Evolutionary conservation across 108 stramenopile genomes (phyloP).

Genomic region (Bacterosira constricta): DNA sequence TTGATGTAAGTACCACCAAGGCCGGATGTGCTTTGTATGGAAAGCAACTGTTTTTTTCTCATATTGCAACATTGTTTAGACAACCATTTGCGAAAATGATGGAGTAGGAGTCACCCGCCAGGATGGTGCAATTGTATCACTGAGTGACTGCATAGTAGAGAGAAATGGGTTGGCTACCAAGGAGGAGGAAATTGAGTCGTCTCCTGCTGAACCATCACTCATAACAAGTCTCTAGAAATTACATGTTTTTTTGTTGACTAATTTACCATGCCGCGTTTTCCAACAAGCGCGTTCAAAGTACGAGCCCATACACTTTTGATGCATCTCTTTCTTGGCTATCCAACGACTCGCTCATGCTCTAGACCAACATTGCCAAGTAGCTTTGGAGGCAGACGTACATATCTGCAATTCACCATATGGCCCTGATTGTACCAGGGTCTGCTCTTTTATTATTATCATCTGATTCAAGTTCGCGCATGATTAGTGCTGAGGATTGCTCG

Average conservation of each 20-base stretch:
- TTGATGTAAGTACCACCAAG: slow-evolving; percentile 33
- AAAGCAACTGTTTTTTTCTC: not conserved
- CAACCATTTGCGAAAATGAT: slow-evolving; percentile 12
- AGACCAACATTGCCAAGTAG: too few species aligned
- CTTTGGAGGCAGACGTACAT: too few species aligned
- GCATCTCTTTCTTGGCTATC: too few species aligned
- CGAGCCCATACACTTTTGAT: too few species aligned
- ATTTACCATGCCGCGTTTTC: too few species aligned
- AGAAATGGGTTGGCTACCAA: slow-evolving; percentile 15
- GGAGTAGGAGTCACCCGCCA: slow-evolving; percentile 14
- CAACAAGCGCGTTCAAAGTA: too few species aligned
- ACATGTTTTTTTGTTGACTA: not conserved
- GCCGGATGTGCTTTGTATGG: not conserved
- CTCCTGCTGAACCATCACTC: not conserved
- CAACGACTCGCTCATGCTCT: too few species aligned
- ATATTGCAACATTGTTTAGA: not conserved
- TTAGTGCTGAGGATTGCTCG: too few species aligned
- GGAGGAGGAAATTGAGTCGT: not conserved
- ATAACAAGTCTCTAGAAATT: not conserved
- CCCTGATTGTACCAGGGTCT: too few species aligned
- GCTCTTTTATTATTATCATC: too few species aligned
- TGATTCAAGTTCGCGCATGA: too few species aligned
- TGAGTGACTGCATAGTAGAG: slow-evolving; percentile 15
- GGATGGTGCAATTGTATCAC: slow-evolving; percentile 10
- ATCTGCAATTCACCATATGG: too few species aligned